phyloP scores from a whole-genome alignment of 768 basidiomycete species.

The Leccinum rimulosum region DNA sequence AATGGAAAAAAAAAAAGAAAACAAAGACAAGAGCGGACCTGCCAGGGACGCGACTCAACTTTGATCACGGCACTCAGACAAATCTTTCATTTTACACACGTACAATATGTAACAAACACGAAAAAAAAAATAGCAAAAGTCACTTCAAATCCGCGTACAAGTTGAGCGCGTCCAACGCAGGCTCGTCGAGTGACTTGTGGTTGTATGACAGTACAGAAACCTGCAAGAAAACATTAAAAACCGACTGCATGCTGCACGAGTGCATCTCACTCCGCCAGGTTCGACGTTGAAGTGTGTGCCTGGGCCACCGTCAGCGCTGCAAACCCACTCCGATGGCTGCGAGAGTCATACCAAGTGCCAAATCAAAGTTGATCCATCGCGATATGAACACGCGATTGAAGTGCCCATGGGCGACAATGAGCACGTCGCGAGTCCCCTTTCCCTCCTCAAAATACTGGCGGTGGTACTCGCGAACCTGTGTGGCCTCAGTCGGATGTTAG shows the following conservation, averaged over 20 bases:
- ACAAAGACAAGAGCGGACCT: neutral
- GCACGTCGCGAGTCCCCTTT: conserved; percentile 67
- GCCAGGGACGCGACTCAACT: conserved; percentile 14
- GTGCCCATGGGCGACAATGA: conserved; percentile 90
- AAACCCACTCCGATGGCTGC: neutral
- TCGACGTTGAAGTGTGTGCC: conserved; percentile 84
- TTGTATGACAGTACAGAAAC: conserved; percentile 82
- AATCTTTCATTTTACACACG: conserved; percentile 15
- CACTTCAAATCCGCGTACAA: conserved; percentile 48
- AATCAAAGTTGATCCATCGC: conserved; percentile 75
- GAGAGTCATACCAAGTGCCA: conserved; percentile 47
- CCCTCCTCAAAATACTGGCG: conserved; percentile 66
- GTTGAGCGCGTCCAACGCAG: conserved; percentile 73
- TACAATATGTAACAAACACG: conserved; percentile 12
- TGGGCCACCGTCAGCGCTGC: conserved; percentile 25
- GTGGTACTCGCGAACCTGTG: conserved; percentile 71
- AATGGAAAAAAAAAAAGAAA: conserved; percentile 11
- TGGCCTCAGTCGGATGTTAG: conserved; percentile 6
- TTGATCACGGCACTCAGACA: conserved; percentile 9
- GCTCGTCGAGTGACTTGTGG: conserved; percentile 75
- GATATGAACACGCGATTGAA: conserved; percentile 73
- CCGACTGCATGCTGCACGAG: neutral
- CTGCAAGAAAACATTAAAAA: conserved; percentile 36
- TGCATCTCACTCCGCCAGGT: conserved; percentile 64
- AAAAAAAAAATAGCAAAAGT: conserved; percentile 1